Evolutionary conservation across 208 protist genomes (phyloP), one percentile per base, ranked within the genome.

Genomic region (Wallacemonas sp.): DNA sequence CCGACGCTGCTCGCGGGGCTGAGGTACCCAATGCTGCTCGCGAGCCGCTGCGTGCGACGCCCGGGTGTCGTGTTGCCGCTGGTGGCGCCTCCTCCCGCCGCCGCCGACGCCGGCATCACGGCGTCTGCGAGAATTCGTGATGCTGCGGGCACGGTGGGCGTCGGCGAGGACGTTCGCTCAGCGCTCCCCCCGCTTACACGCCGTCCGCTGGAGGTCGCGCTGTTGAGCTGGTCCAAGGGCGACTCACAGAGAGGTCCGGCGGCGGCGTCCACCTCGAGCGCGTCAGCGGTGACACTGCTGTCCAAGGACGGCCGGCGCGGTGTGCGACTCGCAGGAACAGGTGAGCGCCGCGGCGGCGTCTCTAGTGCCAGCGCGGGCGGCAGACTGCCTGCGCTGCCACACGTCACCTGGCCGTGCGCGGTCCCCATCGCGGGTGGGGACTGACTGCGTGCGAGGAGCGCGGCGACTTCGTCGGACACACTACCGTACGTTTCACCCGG

Each of bases 41-140:
- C 21, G 50, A 8, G 50, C 12, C 9, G 24, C 22, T 54, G 52
- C 17, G 72, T 46, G 1, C 66, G 72, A 29, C 72, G 72, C 33
- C 37, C 61, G 2, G 54, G 66, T 54, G 46, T 34, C 46, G 46
- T 24, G 27, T 53, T 63, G 41, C 19, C 53, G 36, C 26, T 15
- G 27, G 26, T 55, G 50, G 9, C 57, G 45, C n/a, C n/a, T n/a
- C n/a, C n/a, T n/a, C n/a, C 27, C 21, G 12, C 46, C 8, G 46
- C 12, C 10, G 46, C n/a, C 12, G 50, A 12, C 3, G 0, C n/a
- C 5, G 50, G 50, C 50, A 57, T 57, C n/a, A 57, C 50, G n/a
- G 50, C 50, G 29, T 57, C 50, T 3, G 50, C 50, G 17, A 57
- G 9, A n/a, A 57, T 57, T 10, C 50, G 50, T n/a, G n/a, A n/a